Evolutionary conservation across 2,329 filamentous ascomycete species (phyloP).

Genomic region (Lomentospora prolificans): DNA sequence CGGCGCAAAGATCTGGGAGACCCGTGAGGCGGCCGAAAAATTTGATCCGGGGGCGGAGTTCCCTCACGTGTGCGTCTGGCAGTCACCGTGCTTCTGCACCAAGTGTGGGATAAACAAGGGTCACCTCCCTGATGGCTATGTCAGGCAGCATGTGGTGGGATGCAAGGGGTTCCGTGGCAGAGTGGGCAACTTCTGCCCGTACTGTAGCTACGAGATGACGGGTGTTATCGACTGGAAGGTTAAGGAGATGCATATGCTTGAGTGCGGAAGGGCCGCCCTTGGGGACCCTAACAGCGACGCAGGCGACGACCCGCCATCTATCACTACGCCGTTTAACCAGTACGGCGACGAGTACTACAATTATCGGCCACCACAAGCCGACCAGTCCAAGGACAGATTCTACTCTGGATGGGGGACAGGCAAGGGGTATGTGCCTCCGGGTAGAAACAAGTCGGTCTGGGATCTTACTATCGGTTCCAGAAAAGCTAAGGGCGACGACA

Average conservation of each 20-base stretch:
- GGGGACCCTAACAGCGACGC: background rate
- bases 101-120: slow-evolving; percentile 11
- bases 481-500: background rate
- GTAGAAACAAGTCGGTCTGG: background rate
- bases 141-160: background rate
- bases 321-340: slow-evolving; percentile 9
- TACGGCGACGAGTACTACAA: slow-evolving; percentile 5
- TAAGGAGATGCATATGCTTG: slow-evolving; percentile 9
- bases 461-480: background rate
- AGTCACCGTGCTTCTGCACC: slow-evolving; percentile 10
- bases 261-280: background rate
- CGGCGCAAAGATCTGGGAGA: slow-evolving; percentile 11
- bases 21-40: slow-evolving; percentile 5
- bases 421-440: background rate
- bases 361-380: background rate
- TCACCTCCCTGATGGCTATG: too few relatives aligned
- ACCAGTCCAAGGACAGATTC: background rate
- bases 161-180: slow-evolving; percentile 13
- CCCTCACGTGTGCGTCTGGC: slow-evolving; percentile 13
- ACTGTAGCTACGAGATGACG: slow-evolving; percentile 11
- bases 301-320: background rate
- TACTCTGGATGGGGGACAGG: background rate
- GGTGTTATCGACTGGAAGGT: background rate
- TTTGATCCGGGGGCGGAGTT: slow-evolving; percentile 8
- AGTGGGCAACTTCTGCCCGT: slow-evolving; percentile 15